Conservation (phyloP, 2,329 filamentous ascomycete species). For the Tolypocladium album region DNA sequence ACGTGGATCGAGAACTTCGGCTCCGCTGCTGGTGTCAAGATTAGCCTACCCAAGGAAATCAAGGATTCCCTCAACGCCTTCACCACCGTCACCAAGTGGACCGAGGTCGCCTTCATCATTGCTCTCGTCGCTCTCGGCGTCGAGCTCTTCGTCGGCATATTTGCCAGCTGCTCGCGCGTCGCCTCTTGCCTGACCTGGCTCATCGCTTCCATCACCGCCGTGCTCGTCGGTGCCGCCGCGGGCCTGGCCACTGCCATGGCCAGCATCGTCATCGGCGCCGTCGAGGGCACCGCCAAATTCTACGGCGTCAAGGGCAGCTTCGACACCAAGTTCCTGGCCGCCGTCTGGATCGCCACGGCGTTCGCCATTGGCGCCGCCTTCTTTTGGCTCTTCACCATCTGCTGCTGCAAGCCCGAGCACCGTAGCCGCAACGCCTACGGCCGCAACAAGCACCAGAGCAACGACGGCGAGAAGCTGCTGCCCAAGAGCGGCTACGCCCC, state of each 20-base stretch:
- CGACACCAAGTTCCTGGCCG: conserved; percentile 58
- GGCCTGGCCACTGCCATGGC: conserved; percentile 66
- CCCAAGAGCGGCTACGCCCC: conserved; percentile 30
- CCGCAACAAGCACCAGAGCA: conserved; percentile 18
- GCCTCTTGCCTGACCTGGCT: conserved; percentile 77
- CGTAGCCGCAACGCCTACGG: conserved; percentile 17
- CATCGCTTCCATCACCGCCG: conserved; percentile 51
- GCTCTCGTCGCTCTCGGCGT: conserved; percentile 58
- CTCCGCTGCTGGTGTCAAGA: conserved; percentile 36
- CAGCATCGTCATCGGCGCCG: conserved; percentile 49
- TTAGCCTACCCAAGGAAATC: conserved; percentile 58
- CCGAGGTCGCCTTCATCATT: conserved; percentile 70
- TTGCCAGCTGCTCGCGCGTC: conserved; percentile 72
- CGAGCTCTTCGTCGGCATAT: conserved; percentile 68
- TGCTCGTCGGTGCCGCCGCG: conserved; percentile 50
- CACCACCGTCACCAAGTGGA: conserved; percentile 65
- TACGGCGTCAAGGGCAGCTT: conserved; percentile 61
- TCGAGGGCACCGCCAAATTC: conserved; percentile 44
- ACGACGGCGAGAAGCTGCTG: conserved; percentile 41
- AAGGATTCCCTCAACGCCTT: conserved; percentile 61
- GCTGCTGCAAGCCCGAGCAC: conserved; percentile 64
- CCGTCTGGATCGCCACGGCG: conserved; percentile 70
- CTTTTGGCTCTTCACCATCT: conserved; percentile 88
- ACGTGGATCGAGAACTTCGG: conserved; percentile 40
- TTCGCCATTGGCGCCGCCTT: conserved; percentile 66